Base-by-base conservation (phyloP, 352 stramenopile genomes). In the Plasmopara viticola region DNA sequence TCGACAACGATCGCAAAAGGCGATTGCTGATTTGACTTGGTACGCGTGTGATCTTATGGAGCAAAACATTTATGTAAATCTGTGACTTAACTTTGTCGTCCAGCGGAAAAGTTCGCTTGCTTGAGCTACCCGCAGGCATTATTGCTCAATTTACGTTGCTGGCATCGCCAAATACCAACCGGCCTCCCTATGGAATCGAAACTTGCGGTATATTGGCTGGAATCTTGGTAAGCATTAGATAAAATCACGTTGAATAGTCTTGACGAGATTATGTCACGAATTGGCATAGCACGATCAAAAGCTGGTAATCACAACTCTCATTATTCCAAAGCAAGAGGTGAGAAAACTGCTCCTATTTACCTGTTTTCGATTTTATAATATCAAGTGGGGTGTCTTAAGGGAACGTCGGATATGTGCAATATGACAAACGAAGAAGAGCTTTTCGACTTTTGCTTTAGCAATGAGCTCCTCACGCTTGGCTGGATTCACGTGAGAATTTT, bases 341-440 rank as follows among this genome's bases (percentile, higher is more conserved):
- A 12, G 6, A 35, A 35, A 35, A 25, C 3, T 25, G 31, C 10
- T 35, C 31, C 5, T 35, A 35, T 8, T 35, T 12, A 0, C 10
- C 5, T 12, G 0, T 8, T 12, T 35, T 35, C 31, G 6, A 5
- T 12, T 12, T 35, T 35, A 35, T 12, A 3, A 6, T 35, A 35
- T 12, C 31, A 35, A 35, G 31, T 35, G 31, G 0, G 10, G 6
- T 35, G 6, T 35, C 31, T 25, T 18, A 45, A 91, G 79, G 87
- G 85, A 9, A 88, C 84, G 7, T 87, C 81, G 14, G 83, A 96
- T 50, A 93, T 85, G 66, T 90, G 78, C 38, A 77, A 66, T 9
- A 94, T 95, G 78, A 94, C 73, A 15, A 86, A 94, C 51, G 86
- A 95, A 63, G 78, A 90, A 59, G 84, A 94, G 41, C 62, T 96